Conservation (phyloP, 1,139 yeast genomes). For the Maudiozyma humilis region DNA sequence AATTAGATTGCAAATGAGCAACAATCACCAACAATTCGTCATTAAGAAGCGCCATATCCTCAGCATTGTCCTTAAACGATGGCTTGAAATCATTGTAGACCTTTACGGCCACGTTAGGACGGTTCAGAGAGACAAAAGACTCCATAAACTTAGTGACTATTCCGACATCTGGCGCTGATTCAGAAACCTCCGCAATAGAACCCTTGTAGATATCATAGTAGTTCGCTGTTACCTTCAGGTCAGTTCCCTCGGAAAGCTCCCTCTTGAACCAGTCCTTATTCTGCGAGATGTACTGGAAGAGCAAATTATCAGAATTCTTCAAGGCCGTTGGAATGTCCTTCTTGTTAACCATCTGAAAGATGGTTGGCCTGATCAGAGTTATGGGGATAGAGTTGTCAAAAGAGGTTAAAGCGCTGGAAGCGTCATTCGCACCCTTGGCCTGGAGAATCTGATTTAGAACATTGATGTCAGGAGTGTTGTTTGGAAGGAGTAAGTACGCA, state of each 20-base stretch:
- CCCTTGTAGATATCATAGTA: slow-evolving; percentile 1
- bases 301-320: slow-evolving; percentile 3
- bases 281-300: slow-evolving; percentile 1
- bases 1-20: slow-evolving; percentile 14
- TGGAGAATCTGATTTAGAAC: slow-evolving; percentile 21
- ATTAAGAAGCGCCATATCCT: slow-evolving; percentile 8
- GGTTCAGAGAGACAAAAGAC: slow-evolving; percentile 15
- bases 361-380: slow-evolving; percentile 1
- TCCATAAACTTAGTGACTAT: slow-evolving; percentile 21
- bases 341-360: neutral
- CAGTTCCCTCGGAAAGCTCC: slow-evolving; percentile 1
- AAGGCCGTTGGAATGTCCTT: neutral
- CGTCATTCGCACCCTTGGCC: slow-evolving; percentile 6
- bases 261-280: slow-evolving; percentile 3
- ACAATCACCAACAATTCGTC: slow-evolving; percentile 22
- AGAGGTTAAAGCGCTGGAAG: neutral
- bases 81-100: slow-evolving; percentile 20
- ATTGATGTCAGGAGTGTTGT: slow-evolving; percentile 15
- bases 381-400: slow-evolving; percentile 6
- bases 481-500: slow-evolving; percentile 22
- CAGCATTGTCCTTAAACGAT: slow-evolving; percentile 2
- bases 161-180: slow-evolving; percentile 9
- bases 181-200: neutral
- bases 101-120: slow-evolving; percentile 18
- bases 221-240: neutral